Base-by-base conservation (phyloP, 2,329 filamentous ascomycete genomes). In the Pyrenophora teres region DNA sequence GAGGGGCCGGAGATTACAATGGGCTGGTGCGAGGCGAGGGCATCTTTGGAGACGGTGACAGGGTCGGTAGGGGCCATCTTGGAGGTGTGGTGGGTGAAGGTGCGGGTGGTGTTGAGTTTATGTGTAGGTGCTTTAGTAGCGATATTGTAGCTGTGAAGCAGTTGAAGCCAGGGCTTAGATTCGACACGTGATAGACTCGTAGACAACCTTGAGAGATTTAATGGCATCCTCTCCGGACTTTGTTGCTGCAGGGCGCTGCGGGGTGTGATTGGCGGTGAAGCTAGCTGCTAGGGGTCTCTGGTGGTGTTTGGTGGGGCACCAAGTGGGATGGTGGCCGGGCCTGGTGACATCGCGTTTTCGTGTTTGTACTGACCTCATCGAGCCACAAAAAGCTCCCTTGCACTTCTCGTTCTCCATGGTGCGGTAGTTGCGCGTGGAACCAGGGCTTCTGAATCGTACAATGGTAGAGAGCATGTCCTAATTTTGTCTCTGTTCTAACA, bases 1-100 rank as follows among this genome's bases (percentile, higher is more conserved):
- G 85, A 88, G 56, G 90, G 90, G 49, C 90, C 90, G 41, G 86
- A 90, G 74, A 94, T 88, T 64, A 94, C 86, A 66, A 93, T 80
- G 12, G 88, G 89, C 21, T 56, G 56, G 58, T 67, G 44, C 4
- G 52, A 40, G 39, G 52, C 35, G 37, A 68, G 52, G 25, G 67
- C 59, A 15, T 58, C 55, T 36, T 57, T 63, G 43, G 62, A 55
- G 40, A 50, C 45, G 39, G 54, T 27, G 32, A 59, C 47, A 27
- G 63, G 57, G 10, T 52, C 52, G 42, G 50, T 48, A 39, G 65
- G 64, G 2, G 68, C 60, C 67, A 70, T 70, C 16, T 41, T 65
- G 52, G 27, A 54, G 18, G 58, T 39, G 50, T 51, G 52, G 40
- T 43, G 25, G 36, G 52, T 52, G 46, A 57, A 51, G 30, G 50